Conservation (phyloP, 2,329 filamentous ascomycete genomes). For the Exserohilum rostratum region DNA sequence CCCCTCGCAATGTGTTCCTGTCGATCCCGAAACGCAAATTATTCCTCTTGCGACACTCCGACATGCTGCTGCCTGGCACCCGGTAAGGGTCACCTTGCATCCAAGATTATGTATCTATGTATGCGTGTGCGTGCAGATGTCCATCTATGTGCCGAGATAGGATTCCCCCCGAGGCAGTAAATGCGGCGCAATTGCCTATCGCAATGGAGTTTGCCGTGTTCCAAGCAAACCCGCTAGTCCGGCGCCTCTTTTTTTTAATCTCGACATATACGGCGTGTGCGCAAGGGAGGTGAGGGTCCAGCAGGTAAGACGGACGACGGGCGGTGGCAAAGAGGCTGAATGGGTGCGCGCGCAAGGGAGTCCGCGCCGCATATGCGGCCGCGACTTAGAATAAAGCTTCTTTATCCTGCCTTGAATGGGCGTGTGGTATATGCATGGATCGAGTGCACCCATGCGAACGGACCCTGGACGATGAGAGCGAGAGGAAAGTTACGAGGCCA, state of each 20-base stretch:
- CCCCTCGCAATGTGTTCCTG: conserved; percentile 15
- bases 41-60: conserved; percentile 12
- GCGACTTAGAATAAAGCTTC: background rate
- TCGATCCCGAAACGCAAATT: conserved; percentile 21
- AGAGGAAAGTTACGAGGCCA: too few species aligned
- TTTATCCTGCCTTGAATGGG: background rate
- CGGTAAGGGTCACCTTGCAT: conserved; percentile 17
- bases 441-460: background rate
- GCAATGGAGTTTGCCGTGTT: conserved; percentile 14
- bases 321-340: conserved; percentile 20
- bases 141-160: too few species aligned
- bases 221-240: too few species aligned
- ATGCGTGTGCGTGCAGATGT: too few species aligned
- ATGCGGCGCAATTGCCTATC: conserved; percentile 4
- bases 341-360: conserved; percentile 25
- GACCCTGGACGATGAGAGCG: background rate
- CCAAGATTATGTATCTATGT: background rate
- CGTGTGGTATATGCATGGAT: background rate
- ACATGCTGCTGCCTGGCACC: conserved; percentile 19
- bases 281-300: conserved; percentile 3
- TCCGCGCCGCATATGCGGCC: conserved; percentile 29
- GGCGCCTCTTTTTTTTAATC: conserved; percentile 30
- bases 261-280: background rate
- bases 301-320: conserved; percentile 1
- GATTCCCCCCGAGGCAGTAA: too few species aligned